Base-by-base conservation (phyloP, 2,329 filamentous ascomycete genomes). In the Torrubiellomyces zombiae region DNA sequence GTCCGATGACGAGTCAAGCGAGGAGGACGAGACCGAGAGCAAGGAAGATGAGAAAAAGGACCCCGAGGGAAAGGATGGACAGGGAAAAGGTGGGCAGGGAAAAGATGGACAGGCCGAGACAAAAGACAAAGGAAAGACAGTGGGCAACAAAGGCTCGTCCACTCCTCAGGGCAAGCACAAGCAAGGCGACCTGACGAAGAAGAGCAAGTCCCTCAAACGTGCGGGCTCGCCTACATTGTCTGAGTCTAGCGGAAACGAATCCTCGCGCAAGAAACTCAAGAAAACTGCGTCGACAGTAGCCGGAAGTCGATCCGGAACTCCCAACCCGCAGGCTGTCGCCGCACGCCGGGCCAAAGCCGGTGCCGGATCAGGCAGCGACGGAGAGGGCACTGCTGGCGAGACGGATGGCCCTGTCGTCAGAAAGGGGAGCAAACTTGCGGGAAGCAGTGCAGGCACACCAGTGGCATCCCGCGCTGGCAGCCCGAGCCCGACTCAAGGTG, bases 231-330 rank as follows among this genome's bases (percentile, higher is more conserved):
- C 85, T 3, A 77, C 85, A 35, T 63, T 79, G 16, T 94, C 83
- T 2, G 86, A 95, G 45, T 82, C 82, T 7, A 92, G 82, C 45
- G 86, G 82, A 26, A 91, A 85, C 38, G 86, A 95, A 47, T 86
- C 80, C 1, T 70, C 74, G 14, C 75, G 89, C 53, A 81, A 80
- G 56, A 68, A 66, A 45, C 69, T 77, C 44, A 79, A 75, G 55
- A 77, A 76, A 45, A 64, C 69, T 32, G 50, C 51, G 2, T 48
- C 45, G 3, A 43, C 55, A 10, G 61, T 62, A 9, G 46, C 58
- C 3, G 56, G 55, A 26, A 71, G 67, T 30, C 63, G 67, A 12
- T 56, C 63, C 11, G 55, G 54, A 9, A 74, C 68, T 7, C 68
- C 69, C 11, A 40, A 67, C 21, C 56, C 63, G 2, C 42, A 50